Evolutionary conservation across 805 yeast species (phyloP), one percentile per base, ranked within the genome.

Genomic region (Blastobotrys muscicola): DNA sequence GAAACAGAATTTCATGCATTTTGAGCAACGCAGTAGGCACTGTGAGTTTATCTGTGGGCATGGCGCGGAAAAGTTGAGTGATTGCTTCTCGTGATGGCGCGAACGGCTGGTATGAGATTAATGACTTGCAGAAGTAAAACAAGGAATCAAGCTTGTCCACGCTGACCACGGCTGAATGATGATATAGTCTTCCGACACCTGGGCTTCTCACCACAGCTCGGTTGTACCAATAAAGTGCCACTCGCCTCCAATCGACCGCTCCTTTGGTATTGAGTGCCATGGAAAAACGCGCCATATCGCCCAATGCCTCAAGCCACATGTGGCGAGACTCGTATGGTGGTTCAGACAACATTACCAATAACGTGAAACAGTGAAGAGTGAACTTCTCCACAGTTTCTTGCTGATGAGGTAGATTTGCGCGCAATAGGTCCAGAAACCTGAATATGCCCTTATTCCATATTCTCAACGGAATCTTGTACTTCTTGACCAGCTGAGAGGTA

Each of bases 111-210:
- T 33, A 32, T 23, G 48, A 33, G 31, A 47, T 46, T 40, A 51
- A 20, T 31, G 54, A 45, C 39, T 54, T 53, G 43, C 55, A 52
- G 40, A 54, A 50, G 38, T 53, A 52, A 30, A 50, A 54, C 26
- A 54, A 39, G 5, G 52, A 45, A 30, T 48, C 57, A 16, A 54
- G 38, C 49, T 76, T 74, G 58, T 78, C 81, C 56, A 78, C 82
- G 58, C 85, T 90, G 3, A 85, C 94, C 0, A 94, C 84, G 38
- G 92, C 84, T 74, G 82, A 80, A 58, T 85, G 95, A 55, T 85
- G 85, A 55, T 85, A 85, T 13, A 85, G 73, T 58, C 86, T 83
- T 2, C 95, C 95, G 54, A 81, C 87, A 2, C 92, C 89, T 55
- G 79, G 84, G 49, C 80, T 78, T 11, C 82, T 74, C 51, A 75